These are phyloP conservation scores for Jaltomata sinuosa DNA, from an alignment of 257 asterid genomes.

Conservation along the genomic window DNA sequence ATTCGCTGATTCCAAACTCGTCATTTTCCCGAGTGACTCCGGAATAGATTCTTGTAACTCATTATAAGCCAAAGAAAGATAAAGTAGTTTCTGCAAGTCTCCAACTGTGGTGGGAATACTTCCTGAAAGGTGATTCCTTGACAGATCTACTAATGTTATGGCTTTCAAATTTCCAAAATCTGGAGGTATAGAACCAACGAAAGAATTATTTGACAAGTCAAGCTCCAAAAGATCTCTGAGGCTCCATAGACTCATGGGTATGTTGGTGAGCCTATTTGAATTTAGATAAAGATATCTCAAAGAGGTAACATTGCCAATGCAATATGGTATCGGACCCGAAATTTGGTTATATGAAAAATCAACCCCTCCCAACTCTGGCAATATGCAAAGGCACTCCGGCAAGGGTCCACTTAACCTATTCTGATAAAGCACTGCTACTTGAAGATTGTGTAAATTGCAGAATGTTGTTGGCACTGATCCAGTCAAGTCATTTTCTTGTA, in stretches of 20 bases:
- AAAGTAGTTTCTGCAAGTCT: slow-evolving; percentile 5
- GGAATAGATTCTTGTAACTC: slow-evolving; percentile 32
- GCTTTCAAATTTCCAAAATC: slow-evolving; percentile 13
- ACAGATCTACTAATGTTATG: slow-evolving; percentile 12
- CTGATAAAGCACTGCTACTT: background rate
- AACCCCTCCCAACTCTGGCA: slow-evolving; percentile 5
- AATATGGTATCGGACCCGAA: slow-evolving; percentile 15
- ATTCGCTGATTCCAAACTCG: slow-evolving; percentile 20
- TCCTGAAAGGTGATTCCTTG: slow-evolving; percentile 24
- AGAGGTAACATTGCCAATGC: slow-evolving; percentile 15
- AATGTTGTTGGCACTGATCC: slow-evolving; percentile 18
- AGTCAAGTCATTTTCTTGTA: slow-evolving; percentile 14
- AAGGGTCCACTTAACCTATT: slow-evolving; percentile 19
- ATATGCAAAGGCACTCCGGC: slow-evolving; percentile 10
- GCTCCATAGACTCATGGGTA: slow-evolving; percentile 27
- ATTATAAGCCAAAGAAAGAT: slow-evolving; percentile 23
- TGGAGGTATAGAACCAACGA: slow-evolving; percentile 21
- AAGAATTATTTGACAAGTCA: slow-evolving; percentile 14
- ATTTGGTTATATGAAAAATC: slow-evolving; percentile 3
- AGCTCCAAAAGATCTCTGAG: slow-evolving; percentile 11
- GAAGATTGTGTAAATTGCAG: slow-evolving; percentile 10
- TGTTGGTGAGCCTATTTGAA: slow-evolving; percentile 17
- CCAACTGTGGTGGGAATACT: slow-evolving; percentile 22
- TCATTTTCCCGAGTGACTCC: slow-evolving; percentile 17
- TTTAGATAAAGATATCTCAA: slow-evolving; percentile 12